phyloP scores from a whole-genome alignment of 108 stramenopile genomes.

The Stephanodiscus minutulus region DNA sequence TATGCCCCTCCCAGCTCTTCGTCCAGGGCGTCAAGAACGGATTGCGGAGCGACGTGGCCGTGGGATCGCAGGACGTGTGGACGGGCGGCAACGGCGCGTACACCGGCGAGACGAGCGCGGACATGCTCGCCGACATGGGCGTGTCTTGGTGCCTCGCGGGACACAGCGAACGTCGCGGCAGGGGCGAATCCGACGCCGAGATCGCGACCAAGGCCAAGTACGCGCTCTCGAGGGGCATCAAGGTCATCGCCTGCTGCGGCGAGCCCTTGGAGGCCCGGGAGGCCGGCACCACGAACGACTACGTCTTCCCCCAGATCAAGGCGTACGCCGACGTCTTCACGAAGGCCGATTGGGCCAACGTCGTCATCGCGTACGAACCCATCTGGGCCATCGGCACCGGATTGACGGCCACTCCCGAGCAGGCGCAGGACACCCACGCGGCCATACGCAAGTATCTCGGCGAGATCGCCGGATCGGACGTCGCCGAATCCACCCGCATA shows the following conservation, averaged over 20 bases:
- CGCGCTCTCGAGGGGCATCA: conserved; percentile 89
- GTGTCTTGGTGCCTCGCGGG: conserved; percentile 93
- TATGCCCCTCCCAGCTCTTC: conserved; percentile 94
- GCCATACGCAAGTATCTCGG: conserved; percentile 87
- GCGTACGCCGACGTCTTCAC: conserved; percentile 91
- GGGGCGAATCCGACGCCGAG: conserved; percentile 93
- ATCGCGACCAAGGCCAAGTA: conserved; percentile 95
- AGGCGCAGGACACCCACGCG: conserved; percentile 94
- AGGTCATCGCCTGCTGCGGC: conserved; percentile 98
- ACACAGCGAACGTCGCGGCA: conserved; percentile 96
- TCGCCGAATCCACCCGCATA: conserved; percentile 86
- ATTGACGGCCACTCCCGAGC: conserved; percentile 94
- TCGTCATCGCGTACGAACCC: conserved; percentile 92
- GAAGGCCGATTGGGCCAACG: conserved; percentile 86
- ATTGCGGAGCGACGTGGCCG: conserved; percentile 87
- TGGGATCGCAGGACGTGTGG: conserved; percentile 95
- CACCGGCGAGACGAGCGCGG: conserved; percentile 97
- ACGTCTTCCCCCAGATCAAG: conserved; percentile 95
- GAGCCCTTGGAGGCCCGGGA: conserved; percentile 96
- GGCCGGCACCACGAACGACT: conserved; percentile 96
- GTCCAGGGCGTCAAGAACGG: conserved; percentile 77
- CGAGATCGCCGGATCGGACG: conserved; percentile 83
- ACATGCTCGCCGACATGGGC: conserved; percentile 97
- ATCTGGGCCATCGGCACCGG: conserved; percentile 99
- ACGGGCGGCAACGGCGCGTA: conserved; percentile 90